These are phyloP conservation scores for Fusarium sterilihyphosum DNA, from an alignment of 2,329 filamentous ascomycete species.

Conservation along the genomic window DNA sequence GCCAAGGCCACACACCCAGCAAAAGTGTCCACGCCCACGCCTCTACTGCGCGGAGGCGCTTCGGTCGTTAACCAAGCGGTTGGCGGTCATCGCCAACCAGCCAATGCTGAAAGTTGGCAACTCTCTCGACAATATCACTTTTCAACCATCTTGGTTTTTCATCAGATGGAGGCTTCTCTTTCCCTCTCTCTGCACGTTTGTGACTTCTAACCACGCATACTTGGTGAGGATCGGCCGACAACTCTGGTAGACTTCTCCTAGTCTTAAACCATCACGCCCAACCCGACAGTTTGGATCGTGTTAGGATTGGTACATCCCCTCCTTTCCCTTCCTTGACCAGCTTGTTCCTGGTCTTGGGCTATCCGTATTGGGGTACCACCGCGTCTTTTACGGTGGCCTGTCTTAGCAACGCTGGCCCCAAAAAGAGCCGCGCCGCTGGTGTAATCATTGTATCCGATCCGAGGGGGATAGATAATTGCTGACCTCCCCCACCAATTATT, in stretches of 20 bases:
- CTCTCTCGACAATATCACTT: constrained; percentile 27
- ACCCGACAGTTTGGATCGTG: constrained; percentile 45
- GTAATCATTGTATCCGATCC: constrained; percentile 41
- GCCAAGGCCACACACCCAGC: constrained; percentile 34
- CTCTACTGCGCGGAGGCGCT: constrained; percentile 26
- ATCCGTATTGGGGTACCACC: constrained; percentile 42
- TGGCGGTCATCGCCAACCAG: constrained; percentile 13
- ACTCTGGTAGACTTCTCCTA: constrained; percentile 29
- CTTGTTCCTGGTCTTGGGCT: constrained; percentile 42
- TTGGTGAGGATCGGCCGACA: constrained; percentile 29
- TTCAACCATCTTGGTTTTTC: constrained; percentile 9
- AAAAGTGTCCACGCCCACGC: constrained; percentile 18
- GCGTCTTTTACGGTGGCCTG: constrained; percentile 42
- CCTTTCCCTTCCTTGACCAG: constrained; percentile 38
- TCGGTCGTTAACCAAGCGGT: constrained; percentile 29
- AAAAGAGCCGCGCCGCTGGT: constrained; percentile 41
- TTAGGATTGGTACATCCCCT: constrained; percentile 45
- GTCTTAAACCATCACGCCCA: constrained; percentile 32
- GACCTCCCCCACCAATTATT: constrained; percentile 32
- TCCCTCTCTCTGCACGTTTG: constrained; percentile 19
- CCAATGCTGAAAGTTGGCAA: constrained; percentile 17
- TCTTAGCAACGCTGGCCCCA: constrained; percentile 38
- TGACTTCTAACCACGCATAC: constrained; percentile 12
- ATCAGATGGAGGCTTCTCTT: constrained; percentile 11
- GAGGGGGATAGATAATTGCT: constrained; percentile 42